These are phyloP conservation scores for Rhizopogon roseolus DNA, from an alignment of 768 basidiomycete genomes.

Conservation along the genomic window DNA sequence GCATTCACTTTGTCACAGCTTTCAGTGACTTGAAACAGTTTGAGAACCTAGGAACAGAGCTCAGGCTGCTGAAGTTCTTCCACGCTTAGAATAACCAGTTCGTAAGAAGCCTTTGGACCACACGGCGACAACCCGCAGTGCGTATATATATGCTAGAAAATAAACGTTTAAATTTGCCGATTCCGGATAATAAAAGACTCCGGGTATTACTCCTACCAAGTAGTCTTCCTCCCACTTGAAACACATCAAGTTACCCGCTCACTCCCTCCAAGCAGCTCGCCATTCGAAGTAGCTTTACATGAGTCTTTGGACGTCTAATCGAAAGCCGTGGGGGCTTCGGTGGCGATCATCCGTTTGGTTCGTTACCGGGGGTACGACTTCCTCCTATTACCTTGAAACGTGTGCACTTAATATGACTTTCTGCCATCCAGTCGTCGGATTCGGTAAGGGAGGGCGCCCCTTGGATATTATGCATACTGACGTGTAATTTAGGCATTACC, in stretches of 20 bases:
- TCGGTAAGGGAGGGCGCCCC: constrained; percentile 31
- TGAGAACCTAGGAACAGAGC: neutral
- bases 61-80: too few species aligned
- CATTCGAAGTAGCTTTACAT: neutral
- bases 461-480: neutral
- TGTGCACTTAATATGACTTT: constrained; percentile 1
- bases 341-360: constrained; percentile 61
- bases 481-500: constrained; percentile 25
- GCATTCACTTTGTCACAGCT: neutral
- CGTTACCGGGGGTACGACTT: constrained; percentile 37
- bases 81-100: neutral
- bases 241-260: neutral
- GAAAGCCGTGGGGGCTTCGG: constrained; percentile 38
- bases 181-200: neutral
- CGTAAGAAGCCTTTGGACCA: neutral
- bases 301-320: neutral
- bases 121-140: too few species aligned
- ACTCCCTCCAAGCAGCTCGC: constrained; percentile 8
- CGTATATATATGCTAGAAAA: neutral
- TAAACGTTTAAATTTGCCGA: constrained; percentile 1
- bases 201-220: neutral
- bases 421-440: constrained; percentile 35
- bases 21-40: neutral
- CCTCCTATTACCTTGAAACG: neutral
- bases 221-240: neutral